These are phyloP conservation scores for Aspergillus conjunctus DNA, from an alignment of 495 filamentous ascomycete species.

Conservation along the genomic window DNA sequence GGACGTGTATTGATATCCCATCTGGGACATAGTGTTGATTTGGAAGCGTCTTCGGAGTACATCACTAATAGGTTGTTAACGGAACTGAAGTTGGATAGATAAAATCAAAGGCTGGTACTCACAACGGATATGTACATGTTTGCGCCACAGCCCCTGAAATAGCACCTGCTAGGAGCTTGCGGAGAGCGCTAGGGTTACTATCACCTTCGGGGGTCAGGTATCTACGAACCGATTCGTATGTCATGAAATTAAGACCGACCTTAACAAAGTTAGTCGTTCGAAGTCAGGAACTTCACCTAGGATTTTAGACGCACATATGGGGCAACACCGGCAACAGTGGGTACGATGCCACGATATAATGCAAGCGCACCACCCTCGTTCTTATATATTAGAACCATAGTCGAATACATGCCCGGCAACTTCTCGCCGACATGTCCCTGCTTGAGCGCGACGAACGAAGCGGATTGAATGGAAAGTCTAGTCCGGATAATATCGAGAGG, in stretches of 20 bases:
- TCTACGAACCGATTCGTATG: conserved; percentile 83
- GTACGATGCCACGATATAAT: conserved; percentile 88
- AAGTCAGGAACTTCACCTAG: not conserved
- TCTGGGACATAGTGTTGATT: conserved; percentile 99
- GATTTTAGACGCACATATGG: conserved; percentile 72
- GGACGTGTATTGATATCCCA: conserved; percentile 92
- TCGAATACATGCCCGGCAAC: conserved; percentile 91
- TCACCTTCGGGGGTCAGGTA: conserved; percentile 87
- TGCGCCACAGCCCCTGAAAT: conserved; percentile 95
- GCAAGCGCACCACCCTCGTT: conserved; percentile 83
- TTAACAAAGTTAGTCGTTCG: conserved; percentile 40
- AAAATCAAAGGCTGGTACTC: conserved; percentile 36
- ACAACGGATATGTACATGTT: conserved; percentile 98
- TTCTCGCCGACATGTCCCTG: conserved; percentile 48
- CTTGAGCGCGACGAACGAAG: conserved; percentile 81
- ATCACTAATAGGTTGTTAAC: conserved; percentile 58
- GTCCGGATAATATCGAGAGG: conserved; percentile 97
- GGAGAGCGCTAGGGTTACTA: conserved; percentile 72
- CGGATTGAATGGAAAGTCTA: conserved; percentile 91
- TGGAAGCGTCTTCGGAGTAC: conserved; percentile 95
- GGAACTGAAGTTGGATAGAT: not conserved
- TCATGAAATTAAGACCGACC: conserved; percentile 98
- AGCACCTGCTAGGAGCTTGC: conserved; percentile 87
- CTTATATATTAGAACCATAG: conserved; percentile 81
- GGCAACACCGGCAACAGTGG: conserved; percentile 92